Evolutionary conservation across 1,284 basidiomycete genomes (phyloP).

Genomic region (Ganoderma lingzhi): DNA sequence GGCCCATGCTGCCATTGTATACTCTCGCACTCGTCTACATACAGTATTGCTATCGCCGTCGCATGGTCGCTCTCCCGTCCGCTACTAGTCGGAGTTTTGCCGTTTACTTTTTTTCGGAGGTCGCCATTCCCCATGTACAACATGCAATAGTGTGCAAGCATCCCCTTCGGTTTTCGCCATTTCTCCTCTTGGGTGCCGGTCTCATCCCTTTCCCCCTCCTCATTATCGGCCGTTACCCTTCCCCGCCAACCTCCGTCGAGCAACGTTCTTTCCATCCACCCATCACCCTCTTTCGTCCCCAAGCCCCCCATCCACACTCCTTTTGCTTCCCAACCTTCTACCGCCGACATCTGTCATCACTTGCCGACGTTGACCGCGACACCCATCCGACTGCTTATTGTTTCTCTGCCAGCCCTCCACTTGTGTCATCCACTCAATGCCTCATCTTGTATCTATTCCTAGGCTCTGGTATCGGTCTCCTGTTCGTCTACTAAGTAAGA

Average conservation of each 20-base stretch:
- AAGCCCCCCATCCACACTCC: neutral
- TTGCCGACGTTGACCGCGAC: slow-evolving; percentile 33
- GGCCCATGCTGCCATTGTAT: slow-evolving; percentile 41
- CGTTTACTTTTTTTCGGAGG: slow-evolving; percentile 34
- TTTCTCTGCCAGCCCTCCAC: slow-evolving; percentile 11
- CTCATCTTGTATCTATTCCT: slow-evolving; percentile 35
- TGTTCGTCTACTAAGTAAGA: slow-evolving; percentile 33
- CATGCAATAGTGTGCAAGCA: slow-evolving; percentile 42
- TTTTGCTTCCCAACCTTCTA: slow-evolving; percentile 10
- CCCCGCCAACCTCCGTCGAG: slow-evolving; percentile 15
- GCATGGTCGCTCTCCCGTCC: slow-evolving; percentile 39
- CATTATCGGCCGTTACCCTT: slow-evolving; percentile 8
- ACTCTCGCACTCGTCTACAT: slow-evolving; percentile 38
- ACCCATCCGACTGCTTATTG: slow-evolving; percentile 25
- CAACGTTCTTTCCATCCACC: slow-evolving; percentile 19
- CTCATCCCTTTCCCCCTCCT: slow-evolving; percentile 11
- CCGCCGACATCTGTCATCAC: slow-evolving; percentile 6
- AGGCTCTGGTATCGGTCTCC: slow-evolving; percentile 17
- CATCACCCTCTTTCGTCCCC: neutral
- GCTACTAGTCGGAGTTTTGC: slow-evolving; percentile 36
- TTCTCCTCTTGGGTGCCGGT: slow-evolving; percentile 31
- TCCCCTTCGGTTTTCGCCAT: slow-evolving; percentile 26
- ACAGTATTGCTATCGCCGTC: slow-evolving; percentile 41
- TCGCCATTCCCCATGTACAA: slow-evolving; percentile 41
- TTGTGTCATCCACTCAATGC: slow-evolving; percentile 12